Conservation (phyloP, 2,329 filamentous ascomycete genomes). For the Eutypa lata region DNA sequence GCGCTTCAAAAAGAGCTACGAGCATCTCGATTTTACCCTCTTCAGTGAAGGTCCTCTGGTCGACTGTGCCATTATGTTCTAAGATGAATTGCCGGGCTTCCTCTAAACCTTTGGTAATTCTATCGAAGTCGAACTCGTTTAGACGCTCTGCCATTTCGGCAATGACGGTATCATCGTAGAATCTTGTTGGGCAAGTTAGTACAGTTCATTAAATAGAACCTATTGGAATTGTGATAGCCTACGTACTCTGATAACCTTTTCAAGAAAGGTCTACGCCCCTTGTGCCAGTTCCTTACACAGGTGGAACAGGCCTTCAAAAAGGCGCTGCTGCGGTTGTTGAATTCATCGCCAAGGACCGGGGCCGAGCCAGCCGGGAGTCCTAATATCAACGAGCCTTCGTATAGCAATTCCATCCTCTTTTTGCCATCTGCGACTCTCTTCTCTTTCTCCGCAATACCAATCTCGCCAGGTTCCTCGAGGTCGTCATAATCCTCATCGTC, state of each 20-base stretch:
- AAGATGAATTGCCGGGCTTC: conserved; percentile 53
- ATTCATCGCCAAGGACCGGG: conserved; percentile 57
- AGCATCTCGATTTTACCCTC: conserved; percentile 57
- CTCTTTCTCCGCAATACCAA: conserved; percentile 49
- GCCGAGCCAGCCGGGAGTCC: conserved; percentile 62
- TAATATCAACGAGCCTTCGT: conserved; percentile 66
- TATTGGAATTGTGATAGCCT: neutral
- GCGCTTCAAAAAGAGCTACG: conserved; percentile 79
- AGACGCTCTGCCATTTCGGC: conserved; percentile 53
- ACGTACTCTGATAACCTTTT: conserved; percentile 59
- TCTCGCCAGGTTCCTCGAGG: conserved; percentile 40
- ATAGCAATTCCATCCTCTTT: conserved; percentile 57
- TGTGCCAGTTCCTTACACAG: conserved; percentile 74
- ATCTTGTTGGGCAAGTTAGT: conserved; percentile 15
- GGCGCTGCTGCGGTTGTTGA: conserved; percentile 53
- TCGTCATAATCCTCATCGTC: conserved; percentile 65
- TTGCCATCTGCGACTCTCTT: conserved; percentile 53
- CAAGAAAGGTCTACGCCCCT: conserved; percentile 60
- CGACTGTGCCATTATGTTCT: conserved; percentile 33
- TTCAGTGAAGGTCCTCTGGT: conserved; percentile 37
- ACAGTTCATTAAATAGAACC: neutral
- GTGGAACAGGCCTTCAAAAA: conserved; percentile 63
- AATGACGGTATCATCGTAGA: conserved; percentile 48
- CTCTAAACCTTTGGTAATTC: conserved; percentile 59
- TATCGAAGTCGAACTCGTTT: conserved; percentile 56